Evolutionary conservation across 1,284 basidiomycete species (phyloP).

Genomic region (Microbotryum saponariae): DNA sequence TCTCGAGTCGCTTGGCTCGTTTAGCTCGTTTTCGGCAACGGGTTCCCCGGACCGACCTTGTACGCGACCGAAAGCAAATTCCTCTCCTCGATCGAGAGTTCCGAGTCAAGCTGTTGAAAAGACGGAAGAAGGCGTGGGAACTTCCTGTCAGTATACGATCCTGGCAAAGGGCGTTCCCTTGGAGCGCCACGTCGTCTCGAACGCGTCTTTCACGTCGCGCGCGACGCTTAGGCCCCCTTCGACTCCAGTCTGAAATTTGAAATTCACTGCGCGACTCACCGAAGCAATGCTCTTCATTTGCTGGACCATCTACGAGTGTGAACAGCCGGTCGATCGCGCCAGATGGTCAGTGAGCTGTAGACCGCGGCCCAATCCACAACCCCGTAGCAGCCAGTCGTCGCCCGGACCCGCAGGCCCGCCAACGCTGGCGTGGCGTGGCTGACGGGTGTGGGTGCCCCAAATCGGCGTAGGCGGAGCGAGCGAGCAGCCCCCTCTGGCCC

Average conservation of each 20-base stretch:
- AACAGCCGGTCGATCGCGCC: conserved; percentile 14
- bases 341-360: neutral
- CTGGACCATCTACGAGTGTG: conserved; percentile 73
- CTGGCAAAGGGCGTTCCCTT: too few species aligned
- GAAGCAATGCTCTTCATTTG: conserved; percentile 98
- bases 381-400: neutral
- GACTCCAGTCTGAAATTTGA: neutral
- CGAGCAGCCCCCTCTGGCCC: neutral
- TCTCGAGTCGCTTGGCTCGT: too few species aligned
- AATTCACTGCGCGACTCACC: neutral
- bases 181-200: too few species aligned
- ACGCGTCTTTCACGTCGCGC: neutral
- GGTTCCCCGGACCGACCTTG: conserved; percentile 40
- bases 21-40: neutral
- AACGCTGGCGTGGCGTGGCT: too few species aligned
- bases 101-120: conserved; percentile 34
- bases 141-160: neutral
- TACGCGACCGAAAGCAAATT: conserved; percentile 48
- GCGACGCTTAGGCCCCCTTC: neutral
- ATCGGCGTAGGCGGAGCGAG: neutral
- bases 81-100: conserved; percentile 47
- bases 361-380: neutral
- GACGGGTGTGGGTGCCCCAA: neutral
- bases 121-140: neutral
- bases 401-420: too few species aligned